Conservation (phyloP, 2,329 filamentous ascomycete genomes). For the Fusarium proliferatum region DNA sequence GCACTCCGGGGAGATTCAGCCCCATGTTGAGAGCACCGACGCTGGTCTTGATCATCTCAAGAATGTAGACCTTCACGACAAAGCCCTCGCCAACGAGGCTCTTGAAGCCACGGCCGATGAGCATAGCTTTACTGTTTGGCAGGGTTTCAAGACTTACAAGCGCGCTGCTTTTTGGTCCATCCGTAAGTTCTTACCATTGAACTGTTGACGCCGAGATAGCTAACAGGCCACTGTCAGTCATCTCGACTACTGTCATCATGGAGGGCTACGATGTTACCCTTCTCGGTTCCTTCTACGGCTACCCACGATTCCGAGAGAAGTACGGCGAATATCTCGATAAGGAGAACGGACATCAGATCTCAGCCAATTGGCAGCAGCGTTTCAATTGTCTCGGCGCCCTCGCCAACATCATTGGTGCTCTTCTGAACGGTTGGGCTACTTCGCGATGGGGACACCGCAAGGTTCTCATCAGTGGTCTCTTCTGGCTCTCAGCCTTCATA, state of each 20-base stretch:
- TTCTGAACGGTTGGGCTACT: constrained; percentile 57
- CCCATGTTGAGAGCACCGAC: constrained; percentile 48
- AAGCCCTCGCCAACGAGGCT: constrained; percentile 52
- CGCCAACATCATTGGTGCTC: constrained; percentile 53
- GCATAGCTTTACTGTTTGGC: constrained; percentile 50
- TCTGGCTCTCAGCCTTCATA: constrained; percentile 56
- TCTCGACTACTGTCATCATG: constrained; percentile 62
- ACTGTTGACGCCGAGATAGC: neutral
- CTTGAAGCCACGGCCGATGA: constrained; percentile 51
- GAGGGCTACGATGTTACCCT: constrained; percentile 63
- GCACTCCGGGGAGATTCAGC: constrained; percentile 28
- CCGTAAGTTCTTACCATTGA: constrained; percentile 29
- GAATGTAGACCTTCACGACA: constrained; percentile 51
- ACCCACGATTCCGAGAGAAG: constrained; percentile 52
- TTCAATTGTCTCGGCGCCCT: constrained; percentile 53
- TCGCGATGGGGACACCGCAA: constrained; percentile 56
- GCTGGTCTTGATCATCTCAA: constrained; percentile 47
- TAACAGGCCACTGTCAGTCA: constrained; percentile 44
- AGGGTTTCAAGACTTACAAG: constrained; percentile 55
- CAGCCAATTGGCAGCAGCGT: constrained; percentile 63
- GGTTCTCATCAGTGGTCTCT: constrained; percentile 57
- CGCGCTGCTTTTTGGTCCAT: constrained; percentile 55
- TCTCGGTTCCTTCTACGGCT: constrained; percentile 59
- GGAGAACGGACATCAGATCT: constrained; percentile 57
- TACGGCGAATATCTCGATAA: constrained; percentile 53